Base-by-base conservation (phyloP, 176 grass and related monocot genomes). In the Poa pratensis region DNA sequence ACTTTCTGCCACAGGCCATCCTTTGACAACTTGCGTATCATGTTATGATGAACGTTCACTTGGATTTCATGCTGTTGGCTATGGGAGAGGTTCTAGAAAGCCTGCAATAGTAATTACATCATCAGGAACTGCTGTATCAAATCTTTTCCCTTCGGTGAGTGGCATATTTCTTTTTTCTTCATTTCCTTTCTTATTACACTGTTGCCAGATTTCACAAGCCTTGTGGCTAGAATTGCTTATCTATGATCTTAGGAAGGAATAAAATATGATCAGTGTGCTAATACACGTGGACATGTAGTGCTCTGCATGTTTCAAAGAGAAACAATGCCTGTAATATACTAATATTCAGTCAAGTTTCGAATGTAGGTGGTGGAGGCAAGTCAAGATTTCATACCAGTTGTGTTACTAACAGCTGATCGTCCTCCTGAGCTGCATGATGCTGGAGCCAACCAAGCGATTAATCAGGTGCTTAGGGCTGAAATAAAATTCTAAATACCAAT, bases 21-120 rank as follows among this genome's bases (percentile, higher is more conserved):
- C 91, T 62, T 86, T 80, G 57, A 87, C 93, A 88, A 95, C 83
- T 79, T 98, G 96, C 84, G 89, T 95, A 87, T 98, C 96, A 53
- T 98, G 92, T 90, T 98, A 92, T 75, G 96, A 98, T 86, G 96
- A 98, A 76, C 91, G 93, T 26, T 98, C 96, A 85, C 96, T 98
- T 80, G 96, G 91, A 92, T 98, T 98, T 92, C 87, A 98, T 89
- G 96, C 96, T 83, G 70, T 98, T 84, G 96, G 96, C 53, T 98
- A 95, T 87, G 96, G 85, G 58, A 92, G 89, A 82, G 96, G 89
- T 73, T 91, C 89, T 83, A 82, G 85, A 13, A 92, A 83, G 77
- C 89, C 96, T 60, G 93, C 96, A 53, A 79, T 95, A 52, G 66
- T 95, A 83, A 98, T 98, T 77, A 98, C 96, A 69, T 98, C 96